Conservation (phyloP, 257 asterid species). For the Anisodus tanguticus region DNA sequence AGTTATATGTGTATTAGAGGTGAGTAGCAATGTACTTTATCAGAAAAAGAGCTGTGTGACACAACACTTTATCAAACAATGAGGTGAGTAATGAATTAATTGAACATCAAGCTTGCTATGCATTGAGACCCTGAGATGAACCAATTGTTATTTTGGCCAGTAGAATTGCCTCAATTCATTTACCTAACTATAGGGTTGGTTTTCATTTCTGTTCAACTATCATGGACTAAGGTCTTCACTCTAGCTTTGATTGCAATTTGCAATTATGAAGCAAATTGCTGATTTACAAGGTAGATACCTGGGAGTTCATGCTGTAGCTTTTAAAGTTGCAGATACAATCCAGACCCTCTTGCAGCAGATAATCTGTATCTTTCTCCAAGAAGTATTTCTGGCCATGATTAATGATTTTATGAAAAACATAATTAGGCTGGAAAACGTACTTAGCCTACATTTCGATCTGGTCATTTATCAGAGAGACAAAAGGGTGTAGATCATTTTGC, state of each 20-base stretch:
- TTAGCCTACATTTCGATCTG: not conserved
- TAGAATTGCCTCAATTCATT: constrained; percentile 1
- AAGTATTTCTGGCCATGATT: not conserved
- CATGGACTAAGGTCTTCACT: constrained; percentile 13
- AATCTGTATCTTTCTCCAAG: not conserved
- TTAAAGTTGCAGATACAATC: constrained; percentile 17
- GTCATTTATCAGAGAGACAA: not conserved
- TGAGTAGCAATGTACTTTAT: not conserved
- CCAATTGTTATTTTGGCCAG: not conserved
- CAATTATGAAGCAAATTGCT: constrained; percentile 1
- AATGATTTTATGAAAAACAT: not conserved
- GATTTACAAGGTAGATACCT: not conserved
- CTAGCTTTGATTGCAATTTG: not conserved
- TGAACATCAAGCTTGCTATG: too few species aligned
- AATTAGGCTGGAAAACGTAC: not conserved
- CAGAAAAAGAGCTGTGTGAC: not conserved
- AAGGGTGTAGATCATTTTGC: not conserved
- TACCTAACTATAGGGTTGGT: not conserved
- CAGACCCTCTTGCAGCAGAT: not conserved
- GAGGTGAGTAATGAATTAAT: not conserved
- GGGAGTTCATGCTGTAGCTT: constrained; percentile 1
- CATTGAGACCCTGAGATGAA: not conserved
- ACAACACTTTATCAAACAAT: not conserved
- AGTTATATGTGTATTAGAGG: too few species aligned
- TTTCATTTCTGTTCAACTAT: not conserved